phyloP scores from a whole-genome alignment of 305 asterid species.

The Fraxinus floribunda region DNA sequence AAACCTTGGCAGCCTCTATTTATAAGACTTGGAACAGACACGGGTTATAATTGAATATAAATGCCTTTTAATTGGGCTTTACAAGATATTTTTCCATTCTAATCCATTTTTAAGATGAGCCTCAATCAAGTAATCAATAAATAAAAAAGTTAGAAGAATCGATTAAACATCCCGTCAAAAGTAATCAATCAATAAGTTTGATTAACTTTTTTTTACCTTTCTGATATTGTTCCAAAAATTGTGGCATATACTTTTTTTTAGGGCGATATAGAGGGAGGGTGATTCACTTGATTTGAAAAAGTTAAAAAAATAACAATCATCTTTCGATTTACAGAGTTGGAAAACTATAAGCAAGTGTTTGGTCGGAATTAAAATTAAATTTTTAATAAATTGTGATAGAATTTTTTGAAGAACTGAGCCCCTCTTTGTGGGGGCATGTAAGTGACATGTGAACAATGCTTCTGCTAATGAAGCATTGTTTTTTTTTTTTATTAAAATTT shows the following conservation, averaged over 20 bases:
- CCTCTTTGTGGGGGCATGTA: too few relatives aligned
- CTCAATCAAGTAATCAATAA: neutral
- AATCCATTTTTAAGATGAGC: neutral
- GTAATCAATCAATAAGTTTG: too few relatives aligned
- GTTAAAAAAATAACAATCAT: neutral
- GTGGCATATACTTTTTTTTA: neutral
- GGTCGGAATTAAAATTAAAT: too few relatives aligned
- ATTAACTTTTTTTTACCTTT: too few relatives aligned
- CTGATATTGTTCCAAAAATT: neutral
- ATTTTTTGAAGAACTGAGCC: too few relatives aligned
- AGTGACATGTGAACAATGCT: too few relatives aligned
- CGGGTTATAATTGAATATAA: neutral
- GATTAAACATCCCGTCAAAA: neutral
- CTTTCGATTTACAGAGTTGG: neutral
- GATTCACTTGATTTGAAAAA: neutral
- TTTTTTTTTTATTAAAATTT: too few relatives aligned
- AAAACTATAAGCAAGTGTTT: too few relatives aligned
- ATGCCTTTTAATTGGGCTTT: neutral
- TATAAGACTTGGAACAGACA: neutral
- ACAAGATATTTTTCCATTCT: neutral
- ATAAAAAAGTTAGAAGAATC: neutral
- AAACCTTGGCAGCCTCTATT: neutral
- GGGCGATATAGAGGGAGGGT: neutral
- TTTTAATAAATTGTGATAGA: too few relatives aligned
- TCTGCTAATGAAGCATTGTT: too few relatives aligned